A percentile compares a stretch with the other conserved stretches of the same genome.
Conservation (phyloP, 139 green algal genomes). For the Picochlorum sp. region DNA sequence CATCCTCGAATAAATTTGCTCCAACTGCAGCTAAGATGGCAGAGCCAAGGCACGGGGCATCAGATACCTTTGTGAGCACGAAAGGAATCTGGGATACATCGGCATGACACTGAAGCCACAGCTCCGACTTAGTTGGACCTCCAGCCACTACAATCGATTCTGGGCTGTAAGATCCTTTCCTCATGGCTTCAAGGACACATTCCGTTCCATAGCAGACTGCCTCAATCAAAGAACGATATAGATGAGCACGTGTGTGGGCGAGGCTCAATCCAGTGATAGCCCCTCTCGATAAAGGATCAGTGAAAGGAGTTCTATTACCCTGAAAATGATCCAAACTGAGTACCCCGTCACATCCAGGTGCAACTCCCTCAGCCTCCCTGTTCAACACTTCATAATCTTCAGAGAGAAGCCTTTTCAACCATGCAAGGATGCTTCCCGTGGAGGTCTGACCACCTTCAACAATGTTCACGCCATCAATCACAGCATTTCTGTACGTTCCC, state of each 20-base stretch:
- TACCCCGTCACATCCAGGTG: slow-evolving; percentile 61
- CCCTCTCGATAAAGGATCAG: slow-evolving; percentile 57
- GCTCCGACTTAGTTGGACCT: slow-evolving; percentile 41
- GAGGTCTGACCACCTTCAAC: slow-evolving; percentile 75
- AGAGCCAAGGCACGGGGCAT: slow-evolving; percentile 62
- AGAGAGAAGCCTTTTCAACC: slow-evolving; percentile 19
- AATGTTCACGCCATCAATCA: slow-evolving; percentile 57
- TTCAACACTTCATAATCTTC: slow-evolving; percentile 48
- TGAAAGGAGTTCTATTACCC: slow-evolving; percentile 75
- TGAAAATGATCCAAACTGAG: slow-evolving; percentile 75
- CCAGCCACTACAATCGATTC: slow-evolving; percentile 44
- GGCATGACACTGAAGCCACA: slow-evolving; percentile 73
- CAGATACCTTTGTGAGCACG: slow-evolving; percentile 48
- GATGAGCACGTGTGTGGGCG: slow-evolving; percentile 51
- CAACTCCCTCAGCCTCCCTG: slow-evolving; percentile 44
- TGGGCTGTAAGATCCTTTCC: slow-evolving; percentile 31
- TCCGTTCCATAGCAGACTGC: slow-evolving; percentile 57
- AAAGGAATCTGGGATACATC: slow-evolving; percentile 59
- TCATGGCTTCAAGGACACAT: slow-evolving; percentile 66
- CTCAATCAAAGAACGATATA: slow-evolving; percentile 67
- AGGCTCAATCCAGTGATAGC: slow-evolving; percentile 65
- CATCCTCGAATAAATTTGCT: slow-evolving; percentile 35
- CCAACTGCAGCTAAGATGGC: slow-evolving; percentile 65
- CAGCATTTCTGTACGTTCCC: slow-evolving; percentile 55
- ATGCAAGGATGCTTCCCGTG: slow-evolving; percentile 53